Base-by-base conservation (phyloP, 2,329 filamentous ascomycete species). In the Xylaria multiplex region DNA sequence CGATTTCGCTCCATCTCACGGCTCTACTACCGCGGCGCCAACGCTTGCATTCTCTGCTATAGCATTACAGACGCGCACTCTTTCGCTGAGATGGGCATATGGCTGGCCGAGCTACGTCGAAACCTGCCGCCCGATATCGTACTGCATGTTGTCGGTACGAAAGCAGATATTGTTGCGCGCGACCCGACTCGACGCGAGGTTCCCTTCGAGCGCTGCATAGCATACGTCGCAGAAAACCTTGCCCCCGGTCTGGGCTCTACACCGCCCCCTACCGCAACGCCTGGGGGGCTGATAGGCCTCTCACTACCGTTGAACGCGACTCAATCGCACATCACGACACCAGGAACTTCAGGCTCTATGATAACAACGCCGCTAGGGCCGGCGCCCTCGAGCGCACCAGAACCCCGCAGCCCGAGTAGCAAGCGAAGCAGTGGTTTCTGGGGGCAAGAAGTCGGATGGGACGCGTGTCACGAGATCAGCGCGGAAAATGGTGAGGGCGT, bases 391-490 rank as follows among this genome's bases (percentile, higher is more conserved):
- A 69, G 58, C 64, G 71, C 59, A 22, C 72, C 72, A 30, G 87
- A 89, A 70, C 85, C 86, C 13, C 83, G 86, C 62, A 88, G 84
- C 69, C 88, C 88, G 50, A 85, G 83, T 72, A 88, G 85, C 53
- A 90, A 90, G 77, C 83, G 88, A 48, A 91, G 88, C 74, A 91
- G 88, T 43, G 91, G 91, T 1, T 93, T 93, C 80, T 97, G 94
- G 94, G 93, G 91, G 24, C 92, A 96, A 77, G 94, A 97, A 76
- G 89, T 93, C 6, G 93, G 94, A 59, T 98, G 95, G 94, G 94
- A 97, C 75, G 96, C 93, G 69, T 98, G 95, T 78, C 96, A 98
- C 79, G 96, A 99, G 81, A 95, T 99, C 76, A 94, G 90, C 72
- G 94, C 95, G 54, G 95, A 96, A 83, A 93, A 91, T 74, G 94